Base-by-base conservation (phyloP, 2,329 filamentous ascomycete genomes). In the Aspergillus pseudonomiae region DNA sequence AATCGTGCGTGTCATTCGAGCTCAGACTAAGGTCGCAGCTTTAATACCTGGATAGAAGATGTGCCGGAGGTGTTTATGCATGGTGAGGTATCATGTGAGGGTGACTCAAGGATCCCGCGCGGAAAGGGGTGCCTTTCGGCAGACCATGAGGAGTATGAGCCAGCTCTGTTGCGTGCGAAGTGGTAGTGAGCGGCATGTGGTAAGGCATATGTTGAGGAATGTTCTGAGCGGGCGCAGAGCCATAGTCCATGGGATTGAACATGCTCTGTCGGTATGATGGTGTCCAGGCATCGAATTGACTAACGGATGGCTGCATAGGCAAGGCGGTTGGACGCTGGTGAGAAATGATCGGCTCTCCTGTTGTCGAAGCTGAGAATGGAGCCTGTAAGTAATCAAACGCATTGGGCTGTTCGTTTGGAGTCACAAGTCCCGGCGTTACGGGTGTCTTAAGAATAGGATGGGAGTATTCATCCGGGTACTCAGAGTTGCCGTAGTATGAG, bases 241-340 rank as follows among this genome's bases (percentile, higher is more conserved):
- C 63, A 63, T 75, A 79, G 14, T 76, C 75, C 10, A 77, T 68
- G 0, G 75, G 64, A 24, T 67, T 69, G 70, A 75, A 79, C 50
- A 78, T 65, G 30, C 71, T 71, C 28, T 73, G 73, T n/a, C 77
- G 73, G 65, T 77, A 78, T 6, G 71, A 65, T 0, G 76, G 70
- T 6, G 69, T 66, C 77, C 77, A 79, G 14, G 68, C 34, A 10
- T 76, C 68, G 46, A 73, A 77, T 11, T 74, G 68, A 30, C 63
- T 65, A n/a, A 66, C 32, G 6, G 68, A 60, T 4, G 67, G 64
- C 24, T 69, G 68, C 65, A 72, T 70, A 24, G 67, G 59, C 30
- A 71, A 63, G 12, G 68, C 43, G 24, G 64, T 61, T 32, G 62
- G 50, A 34, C 71, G 73, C 19, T 71, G 69, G 36, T 66, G 66